These are phyloP conservation scores for Cyberlindnera suaveolens DNA, from an alignment of 805 yeast species.

Conservation along the genomic window DNA sequence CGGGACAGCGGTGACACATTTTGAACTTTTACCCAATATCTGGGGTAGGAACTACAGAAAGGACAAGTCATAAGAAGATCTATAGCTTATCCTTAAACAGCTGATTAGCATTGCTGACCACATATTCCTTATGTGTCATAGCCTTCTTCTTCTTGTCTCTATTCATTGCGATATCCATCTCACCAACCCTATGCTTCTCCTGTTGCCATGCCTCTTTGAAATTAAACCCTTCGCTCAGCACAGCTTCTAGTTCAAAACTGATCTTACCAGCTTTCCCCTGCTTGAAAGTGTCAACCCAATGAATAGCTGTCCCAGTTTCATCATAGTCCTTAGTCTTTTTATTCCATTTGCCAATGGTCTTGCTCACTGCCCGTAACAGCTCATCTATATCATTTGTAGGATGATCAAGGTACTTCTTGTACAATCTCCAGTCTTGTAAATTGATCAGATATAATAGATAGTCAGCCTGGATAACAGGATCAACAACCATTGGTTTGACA, in stretches of 20 bases:
- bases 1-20: too few species aligned
- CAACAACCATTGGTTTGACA: slow-evolving; percentile 61
- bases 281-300: slow-evolving; percentile 57
- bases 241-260: slow-evolving; percentile 21
- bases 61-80: background rate
- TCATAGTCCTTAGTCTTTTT: slow-evolving; percentile 34
- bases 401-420: slow-evolving; percentile 35
- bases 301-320: slow-evolving; percentile 55
- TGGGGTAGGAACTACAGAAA: too few species aligned
- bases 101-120: slow-evolving; percentile 21
- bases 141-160: slow-evolving; percentile 12
- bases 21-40: too few species aligned
- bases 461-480: slow-evolving; percentile 83
- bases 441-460: slow-evolving; percentile 73
- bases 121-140: slow-evolving; percentile 14
- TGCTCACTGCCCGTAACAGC: slow-evolving; percentile 45
- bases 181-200: slow-evolving; percentile 16
- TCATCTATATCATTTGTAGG: slow-evolving; percentile 72
- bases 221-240: slow-evolving; percentile 11
- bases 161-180: slow-evolving; percentile 20
- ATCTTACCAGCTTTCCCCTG: slow-evolving; percentile 38
- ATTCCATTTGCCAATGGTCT: slow-evolving; percentile 27
- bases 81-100: slow-evolving; percentile 12
- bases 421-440: slow-evolving; percentile 35
- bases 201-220: slow-evolving; percentile 5